Evolutionary conservation across 768 basidiomycete genomes (phyloP), one percentile per base, ranked within the genome.

Genomic region (Termitomyces sp.): DNA sequence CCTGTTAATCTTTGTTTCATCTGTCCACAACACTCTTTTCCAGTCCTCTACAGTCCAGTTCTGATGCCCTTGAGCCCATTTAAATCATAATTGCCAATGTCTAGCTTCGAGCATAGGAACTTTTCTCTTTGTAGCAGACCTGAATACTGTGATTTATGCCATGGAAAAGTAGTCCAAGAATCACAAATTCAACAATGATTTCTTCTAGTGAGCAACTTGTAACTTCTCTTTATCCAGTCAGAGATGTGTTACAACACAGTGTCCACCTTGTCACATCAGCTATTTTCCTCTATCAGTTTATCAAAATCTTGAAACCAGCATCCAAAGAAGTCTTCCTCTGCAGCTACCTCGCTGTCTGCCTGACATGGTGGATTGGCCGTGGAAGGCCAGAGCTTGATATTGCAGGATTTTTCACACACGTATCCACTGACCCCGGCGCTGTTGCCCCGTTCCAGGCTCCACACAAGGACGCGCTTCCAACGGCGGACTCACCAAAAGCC

Each of bases 181-280:
- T 27, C 61, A 68, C 12, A 63, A 67, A 2, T 87, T 84, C 67
- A 75, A 78, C 27, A 80, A 78, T 0, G 83, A 88, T 56, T 89
- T 89, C 39, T 60, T 58, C 58, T n/a, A 49, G 65, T 63, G 36
- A 22, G 62, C 34, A 1, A 0, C 9, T 37, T 2, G 22, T 22
- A 4, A 31, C 4, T 6, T 55, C 13, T 22, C 18, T 1, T 20
- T 20, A 27, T 49, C 36, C 7, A 18, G 8, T 8, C 20, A 8
- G 20, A 9, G n/a, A 57, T 22, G 27, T 6, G 9, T 54, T 27
- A 1, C 6, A 30, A 52, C 16, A 41, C 4, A 89, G 87, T 15
- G 82, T 86, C 72, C 89, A 84, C 62, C 70, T 86, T 1, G 79
- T 89, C 41, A 91, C 88, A 0, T 87, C 87, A 4, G 76, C 82